Percentiles rank a stretch among this genome's conserved stretches.
These are phyloP conservation scores for Apiotrichum mycotoxinovorans DNA, from an alignment of 1,284 basidiomycete species.

Conservation along the genomic window DNA sequence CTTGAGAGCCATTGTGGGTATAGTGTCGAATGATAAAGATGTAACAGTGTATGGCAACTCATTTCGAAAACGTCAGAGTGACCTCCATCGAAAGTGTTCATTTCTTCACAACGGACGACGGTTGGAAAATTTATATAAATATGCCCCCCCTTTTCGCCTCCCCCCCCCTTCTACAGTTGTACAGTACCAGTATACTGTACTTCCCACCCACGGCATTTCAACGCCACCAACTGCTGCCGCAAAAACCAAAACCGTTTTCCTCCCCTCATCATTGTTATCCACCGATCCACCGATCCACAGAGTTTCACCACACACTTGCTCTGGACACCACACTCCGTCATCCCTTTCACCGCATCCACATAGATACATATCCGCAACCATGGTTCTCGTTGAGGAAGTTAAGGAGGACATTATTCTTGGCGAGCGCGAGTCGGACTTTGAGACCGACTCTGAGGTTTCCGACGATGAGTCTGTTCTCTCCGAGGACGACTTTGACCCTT, in stretches of 20 bases:
- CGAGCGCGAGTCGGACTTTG: conserved; percentile 42
- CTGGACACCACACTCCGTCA: neutral
- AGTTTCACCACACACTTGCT: neutral
- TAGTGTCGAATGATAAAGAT: neutral
- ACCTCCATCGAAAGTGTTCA: no score
- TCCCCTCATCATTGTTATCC: no score
- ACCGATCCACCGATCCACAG: no score
- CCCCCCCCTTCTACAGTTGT: no score
- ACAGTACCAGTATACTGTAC: no score
- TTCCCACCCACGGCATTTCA: no score
- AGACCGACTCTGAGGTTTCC: conserved; percentile 36
- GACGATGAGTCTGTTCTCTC: conserved; percentile 36
- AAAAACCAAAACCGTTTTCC: neutral
- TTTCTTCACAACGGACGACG: no score
- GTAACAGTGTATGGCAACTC: neutral
- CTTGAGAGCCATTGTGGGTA: conserved; percentile 16
- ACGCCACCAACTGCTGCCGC: no score
- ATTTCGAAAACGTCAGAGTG: no score
- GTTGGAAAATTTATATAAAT: neutral
- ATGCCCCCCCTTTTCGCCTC: no score
- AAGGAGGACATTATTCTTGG: conserved; percentile 30
- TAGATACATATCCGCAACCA: conserved; percentile 16
- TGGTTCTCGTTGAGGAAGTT: conserved; percentile 50
- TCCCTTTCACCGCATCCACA: conserved; percentile 6
- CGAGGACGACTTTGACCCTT: conserved; percentile 36